Conservation (phyloP, 352 stramenopile genomes). For the Phytophthora idaei region DNA sequence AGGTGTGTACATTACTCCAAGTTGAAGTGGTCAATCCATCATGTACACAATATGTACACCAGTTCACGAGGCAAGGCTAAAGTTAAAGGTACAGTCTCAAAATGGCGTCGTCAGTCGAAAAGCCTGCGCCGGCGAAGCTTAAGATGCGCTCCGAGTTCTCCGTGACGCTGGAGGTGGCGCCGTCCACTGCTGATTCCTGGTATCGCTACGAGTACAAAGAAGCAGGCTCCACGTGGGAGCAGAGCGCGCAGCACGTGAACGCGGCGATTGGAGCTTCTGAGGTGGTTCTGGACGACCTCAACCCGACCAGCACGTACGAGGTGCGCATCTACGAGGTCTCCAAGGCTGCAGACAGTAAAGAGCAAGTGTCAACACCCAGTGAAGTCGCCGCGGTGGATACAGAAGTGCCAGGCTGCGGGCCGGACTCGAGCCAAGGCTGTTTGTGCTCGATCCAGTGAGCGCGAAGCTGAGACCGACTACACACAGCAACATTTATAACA, state of each 20-base stretch:
- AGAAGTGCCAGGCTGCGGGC: conserved; percentile 82
- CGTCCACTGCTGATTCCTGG: conserved; percentile 30
- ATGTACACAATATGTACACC: not conserved
- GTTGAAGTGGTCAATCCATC: not conserved
- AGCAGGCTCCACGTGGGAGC: conserved; percentile 50
- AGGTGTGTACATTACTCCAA: not conserved
- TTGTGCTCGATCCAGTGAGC: conserved; percentile 60
- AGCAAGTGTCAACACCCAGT: conserved; percentile 62
- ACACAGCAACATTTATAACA: conserved; percentile 30
- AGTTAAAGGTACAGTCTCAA: not conserved
- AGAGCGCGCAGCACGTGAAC: conserved; percentile 45
- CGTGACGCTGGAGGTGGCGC: conserved; percentile 67
- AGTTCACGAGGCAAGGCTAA: not conserved
- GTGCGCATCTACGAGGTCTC: conserved; percentile 76
- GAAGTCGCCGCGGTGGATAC: conserved; percentile 86
- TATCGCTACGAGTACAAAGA: conserved; percentile 83
- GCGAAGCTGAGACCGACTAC: conserved; percentile 2
- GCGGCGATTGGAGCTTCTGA: conserved; percentile 43
- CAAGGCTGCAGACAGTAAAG: conserved; percentile 39
- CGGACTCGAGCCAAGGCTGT: conserved; percentile 50
- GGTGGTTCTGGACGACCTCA: conserved; percentile 84
- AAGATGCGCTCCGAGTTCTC: conserved; percentile 84
- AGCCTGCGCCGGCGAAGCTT: conserved; percentile 68
- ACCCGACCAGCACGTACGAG: conserved; percentile 89
- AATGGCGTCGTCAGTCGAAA: conserved; percentile 27